These are phyloP conservation scores for Prinsepia uniflora DNA, from an alignment of 306 rosid species.

Conservation along the genomic window DNA sequence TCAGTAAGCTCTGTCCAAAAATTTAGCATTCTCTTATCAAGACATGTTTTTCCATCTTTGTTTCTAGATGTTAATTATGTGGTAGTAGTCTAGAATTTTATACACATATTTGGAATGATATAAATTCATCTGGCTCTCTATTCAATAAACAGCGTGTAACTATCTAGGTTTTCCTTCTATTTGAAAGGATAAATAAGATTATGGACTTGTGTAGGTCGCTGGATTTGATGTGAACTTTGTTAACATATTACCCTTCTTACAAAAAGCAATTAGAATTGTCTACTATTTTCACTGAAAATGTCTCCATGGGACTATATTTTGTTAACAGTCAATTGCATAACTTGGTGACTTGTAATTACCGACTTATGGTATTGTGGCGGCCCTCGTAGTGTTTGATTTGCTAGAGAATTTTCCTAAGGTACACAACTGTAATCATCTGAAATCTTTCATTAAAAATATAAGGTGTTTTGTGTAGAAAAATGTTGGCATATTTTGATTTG, in stretches of 20 bases:
- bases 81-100: background rate
- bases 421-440: too few relatives aligned
- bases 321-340: background rate
- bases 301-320: background rate
- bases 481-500: background rate
- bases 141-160: background rate
- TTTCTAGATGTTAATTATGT: background rate
- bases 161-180: background rate
- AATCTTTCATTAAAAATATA: background rate
- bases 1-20: constrained; percentile 44
- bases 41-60: background rate
- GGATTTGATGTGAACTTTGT: background rate
- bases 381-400: too few relatives aligned
- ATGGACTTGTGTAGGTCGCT: background rate
- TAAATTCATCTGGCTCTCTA: background rate
- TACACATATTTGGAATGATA: background rate
- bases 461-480: background rate
- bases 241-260: background rate
- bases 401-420: too few relatives aligned
- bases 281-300: background rate
- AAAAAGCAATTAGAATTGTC: background rate
- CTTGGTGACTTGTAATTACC: background rate
- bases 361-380: background rate
- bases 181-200: background rate
- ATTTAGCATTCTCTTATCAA: background rate